A percentile compares a stretch with the other conserved stretches of the same genome.
Evolutionary conservation across 768 basidiomycete species (phyloP).

Genomic region (Leccinum subgranulosum): DNA sequence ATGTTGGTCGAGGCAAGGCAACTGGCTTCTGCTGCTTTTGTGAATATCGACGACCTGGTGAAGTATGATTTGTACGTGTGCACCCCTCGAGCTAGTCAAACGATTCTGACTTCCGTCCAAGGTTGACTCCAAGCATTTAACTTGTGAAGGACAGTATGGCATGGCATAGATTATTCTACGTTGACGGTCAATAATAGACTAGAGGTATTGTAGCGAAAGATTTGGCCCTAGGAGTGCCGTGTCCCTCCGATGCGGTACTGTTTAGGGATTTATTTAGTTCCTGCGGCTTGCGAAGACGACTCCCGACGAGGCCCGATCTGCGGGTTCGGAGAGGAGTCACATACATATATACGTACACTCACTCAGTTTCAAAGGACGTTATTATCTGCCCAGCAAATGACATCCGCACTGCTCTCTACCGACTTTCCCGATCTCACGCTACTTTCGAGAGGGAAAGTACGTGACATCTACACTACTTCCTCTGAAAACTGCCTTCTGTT

Average conservation of each 20-base stretch:
- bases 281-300: neutral
- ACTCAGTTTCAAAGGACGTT: neutral
- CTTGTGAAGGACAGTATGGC: neutral
- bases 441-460: slow-evolving; percentile 90
- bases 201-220: slow-evolving; percentile 19
- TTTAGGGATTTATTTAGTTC: neutral
- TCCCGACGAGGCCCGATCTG: neutral
- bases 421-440: slow-evolving; percentile 62
- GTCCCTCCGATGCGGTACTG: slow-evolving; percentile 11
- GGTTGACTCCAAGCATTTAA: slow-evolving; percentile 52
- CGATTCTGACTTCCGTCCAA: slow-evolving; percentile 25
- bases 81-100: neutral
- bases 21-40: slow-evolving; percentile 72
- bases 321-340: neutral
- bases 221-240: slow-evolving; percentile 3
- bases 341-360: neutral
- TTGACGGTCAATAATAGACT: slow-evolving; percentile 4
- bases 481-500: slow-evolving; percentile 77
- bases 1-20: slow-evolving; percentile 91
- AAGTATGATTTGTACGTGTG: slow-evolving; percentile 81
- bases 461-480: slow-evolving; percentile 85
- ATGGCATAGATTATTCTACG: slow-evolving; percentile 14
- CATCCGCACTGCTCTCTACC: slow-evolving; percentile 47
- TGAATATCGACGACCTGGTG: slow-evolving; percentile 81
- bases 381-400: slow-evolving; percentile 15